Evolutionary conservation across 116 monocot genomes (phyloP).

Genomic region (Trichopus zeylanicus): DNA sequence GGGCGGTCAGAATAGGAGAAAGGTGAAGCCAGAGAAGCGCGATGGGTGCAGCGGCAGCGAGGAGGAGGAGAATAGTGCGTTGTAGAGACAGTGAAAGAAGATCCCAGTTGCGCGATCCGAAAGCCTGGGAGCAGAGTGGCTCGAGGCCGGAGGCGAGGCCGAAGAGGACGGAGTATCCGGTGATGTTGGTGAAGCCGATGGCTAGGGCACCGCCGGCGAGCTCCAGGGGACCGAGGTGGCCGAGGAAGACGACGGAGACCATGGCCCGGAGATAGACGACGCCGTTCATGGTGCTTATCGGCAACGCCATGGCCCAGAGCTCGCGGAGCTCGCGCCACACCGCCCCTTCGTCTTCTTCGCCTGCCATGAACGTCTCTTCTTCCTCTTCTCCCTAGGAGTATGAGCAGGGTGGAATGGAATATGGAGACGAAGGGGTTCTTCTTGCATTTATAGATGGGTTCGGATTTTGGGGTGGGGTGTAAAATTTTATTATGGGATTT

Average conservation of each 20-base stretch:
- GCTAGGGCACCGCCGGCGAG: constrained; percentile 77
- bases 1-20: constrained; percentile 32
- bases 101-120: constrained; percentile 70
- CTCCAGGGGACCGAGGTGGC: constrained; percentile 53
- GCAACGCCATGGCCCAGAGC: constrained; percentile 46
- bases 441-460: no score
- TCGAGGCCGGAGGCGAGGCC: constrained; percentile 88
- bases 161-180: constrained; percentile 89
- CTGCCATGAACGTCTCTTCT: no score
- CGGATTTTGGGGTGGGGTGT: no score
- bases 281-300: constrained; percentile 55
- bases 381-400: no score
- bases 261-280: constrained; percentile 63
- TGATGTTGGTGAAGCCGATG: constrained; percentile 90
- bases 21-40: constrained; percentile 55
- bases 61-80: constrained; percentile 62
- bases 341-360: not conserved
- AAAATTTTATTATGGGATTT: no score
- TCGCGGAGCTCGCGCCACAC: constrained; percentile 39
- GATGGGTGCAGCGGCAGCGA: constrained; percentile 39
- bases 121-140: constrained; percentile 84
- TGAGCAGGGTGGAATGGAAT: no score
- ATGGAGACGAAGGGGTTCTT: no score
- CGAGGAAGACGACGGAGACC: constrained; percentile 68
- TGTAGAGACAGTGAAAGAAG: constrained; percentile 81